Evolutionary conservation across 768 basidiomycete species (phyloP).

Genomic region (Trametes gibbosa): DNA sequence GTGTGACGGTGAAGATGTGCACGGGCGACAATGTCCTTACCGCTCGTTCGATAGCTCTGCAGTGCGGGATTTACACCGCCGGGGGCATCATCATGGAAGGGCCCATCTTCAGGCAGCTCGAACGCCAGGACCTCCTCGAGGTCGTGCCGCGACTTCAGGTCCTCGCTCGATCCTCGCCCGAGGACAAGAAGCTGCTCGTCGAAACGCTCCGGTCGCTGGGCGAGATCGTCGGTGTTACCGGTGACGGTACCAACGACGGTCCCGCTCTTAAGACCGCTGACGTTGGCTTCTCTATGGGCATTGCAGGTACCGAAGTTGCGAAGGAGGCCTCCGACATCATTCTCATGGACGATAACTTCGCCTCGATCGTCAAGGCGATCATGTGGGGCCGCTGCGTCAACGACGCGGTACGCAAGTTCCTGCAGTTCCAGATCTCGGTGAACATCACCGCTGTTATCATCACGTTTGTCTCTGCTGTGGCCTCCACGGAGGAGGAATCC

Average conservation of each 20-base stretch:
- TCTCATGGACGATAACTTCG: conserved; percentile 96
- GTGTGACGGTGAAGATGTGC: conserved; percentile 96
- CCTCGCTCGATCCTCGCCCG: conserved; percentile 93
- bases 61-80: conserved; percentile 92
- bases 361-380: conserved; percentile 94
- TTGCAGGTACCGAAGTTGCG: conserved; percentile 96
- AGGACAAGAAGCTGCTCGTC: conserved; percentile 94
- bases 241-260: conserved; percentile 97
- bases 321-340: conserved; percentile 99
- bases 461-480: conserved; percentile 88
- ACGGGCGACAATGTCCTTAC: conserved; percentile 97
- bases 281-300: conserved; percentile 97
- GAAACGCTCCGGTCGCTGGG: conserved; percentile 83
- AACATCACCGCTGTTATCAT: conserved; percentile 96
- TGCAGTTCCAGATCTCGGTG: conserved; percentile 93
- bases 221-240: conserved; percentile 93
- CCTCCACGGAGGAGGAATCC: conserved; percentile 70
- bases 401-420: conserved; percentile 94
- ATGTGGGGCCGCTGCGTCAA: conserved; percentile 99
- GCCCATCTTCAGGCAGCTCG: conserved; percentile 83
- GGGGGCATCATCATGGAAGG: conserved; percentile 99
- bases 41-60: conserved; percentile 91
- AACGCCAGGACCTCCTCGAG: conserved; percentile 65
- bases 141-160: conserved; percentile 93
- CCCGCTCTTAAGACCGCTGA: conserved; percentile 94